Percentiles rank a stretch among this genome's conserved stretches.
Evolutionary conservation across 352 stramenopile species (phyloP).

Genomic region (Phytophthora ramorum): DNA sequence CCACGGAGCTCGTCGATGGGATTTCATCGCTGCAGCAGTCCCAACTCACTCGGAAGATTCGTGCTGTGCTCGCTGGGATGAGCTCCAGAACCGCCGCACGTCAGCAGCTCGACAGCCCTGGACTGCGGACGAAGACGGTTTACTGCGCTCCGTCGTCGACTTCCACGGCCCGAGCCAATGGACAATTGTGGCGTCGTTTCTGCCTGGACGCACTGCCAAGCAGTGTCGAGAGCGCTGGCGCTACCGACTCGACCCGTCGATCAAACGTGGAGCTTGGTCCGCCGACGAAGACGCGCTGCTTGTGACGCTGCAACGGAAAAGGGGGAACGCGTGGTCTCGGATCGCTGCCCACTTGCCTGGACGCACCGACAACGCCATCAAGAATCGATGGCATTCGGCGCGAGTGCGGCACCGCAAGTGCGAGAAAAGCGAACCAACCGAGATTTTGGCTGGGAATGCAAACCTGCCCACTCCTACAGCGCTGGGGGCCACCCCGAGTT

Average conservation of each 20-base stretch:
- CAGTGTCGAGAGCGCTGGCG: slow-evolving; percentile 73
- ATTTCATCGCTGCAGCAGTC: slow-evolving; percentile 18
- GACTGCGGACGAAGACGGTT: slow-evolving; percentile 52
- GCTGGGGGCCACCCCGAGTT: not conserved
- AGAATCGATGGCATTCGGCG: slow-evolving; percentile 58
- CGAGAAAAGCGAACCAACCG: not conserved
- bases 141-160: slow-evolving; percentile 44
- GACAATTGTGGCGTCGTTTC: slow-evolving; percentile 60
- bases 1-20: slow-evolving; percentile 29
- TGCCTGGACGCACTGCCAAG: slow-evolving; percentile 70
- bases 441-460: not conserved
- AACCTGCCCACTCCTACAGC: not conserved
- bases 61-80: slow-evolving; percentile 47
- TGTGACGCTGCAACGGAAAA: slow-evolving; percentile 32
- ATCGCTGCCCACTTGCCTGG: slow-evolving; percentile 55
- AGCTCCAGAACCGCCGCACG: slow-evolving; percentile 45
- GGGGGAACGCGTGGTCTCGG: slow-evolving; percentile 57
- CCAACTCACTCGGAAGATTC: slow-evolving; percentile 8
- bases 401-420: slow-evolving; percentile 4
- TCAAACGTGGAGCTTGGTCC: slow-evolving; percentile 48
- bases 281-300: slow-evolving; percentile 45
- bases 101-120: slow-evolving; percentile 43
- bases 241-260: slow-evolving; percentile 47
- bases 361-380: slow-evolving; percentile 60
- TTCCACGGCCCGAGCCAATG: slow-evolving; percentile 56